Evolutionary conservation across 2,329 filamentous ascomycete genomes (phyloP).

Genomic region (Fusarium irregulare): DNA sequence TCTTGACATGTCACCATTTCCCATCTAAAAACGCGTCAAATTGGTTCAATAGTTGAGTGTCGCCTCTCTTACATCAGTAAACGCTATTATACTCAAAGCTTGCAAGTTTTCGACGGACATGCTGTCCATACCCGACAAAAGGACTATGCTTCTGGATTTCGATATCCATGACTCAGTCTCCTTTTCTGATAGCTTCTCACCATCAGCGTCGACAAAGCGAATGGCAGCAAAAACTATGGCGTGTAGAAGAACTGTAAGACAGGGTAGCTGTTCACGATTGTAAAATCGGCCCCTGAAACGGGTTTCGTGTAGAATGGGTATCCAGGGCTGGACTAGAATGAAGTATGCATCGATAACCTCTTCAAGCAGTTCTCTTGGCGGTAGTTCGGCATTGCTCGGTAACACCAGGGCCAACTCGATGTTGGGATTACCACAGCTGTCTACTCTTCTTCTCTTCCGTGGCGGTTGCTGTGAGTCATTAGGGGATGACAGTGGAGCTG

Average conservation of each 20-base stretch:
- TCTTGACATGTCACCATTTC: conserved; percentile 41
- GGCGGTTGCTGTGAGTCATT: conserved; percentile 9
- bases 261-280: conserved; percentile 32
- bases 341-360: conserved; percentile 41
- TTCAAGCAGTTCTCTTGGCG: conserved; percentile 32
- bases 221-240: conserved; percentile 40
- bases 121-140: conserved; percentile 38
- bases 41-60: accelerated
- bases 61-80: conserved; percentile 27
- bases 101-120: conserved; percentile 42
- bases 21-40: conserved; percentile 37
- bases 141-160: conserved; percentile 33
- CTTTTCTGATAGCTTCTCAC: background rate
- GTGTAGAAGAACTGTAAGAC: conserved; percentile 24
- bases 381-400: conserved; percentile 6
- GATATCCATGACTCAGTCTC: conserved; percentile 25
- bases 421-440: conserved; percentile 41
- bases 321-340: conserved; percentile 38
- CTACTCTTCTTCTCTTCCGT: conserved; percentile 34
- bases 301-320: conserved; percentile 38
- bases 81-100: conserved; percentile 39
- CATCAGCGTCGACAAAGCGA: conserved; percentile 21
- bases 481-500: background rate
- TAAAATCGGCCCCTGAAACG: conserved; percentile 37
- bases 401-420: conserved; percentile 33